These are phyloP conservation scores for Ustilago xerochloae DNA, from an alignment of 1,284 basidiomycete species.

Conservation along the genomic window DNA sequence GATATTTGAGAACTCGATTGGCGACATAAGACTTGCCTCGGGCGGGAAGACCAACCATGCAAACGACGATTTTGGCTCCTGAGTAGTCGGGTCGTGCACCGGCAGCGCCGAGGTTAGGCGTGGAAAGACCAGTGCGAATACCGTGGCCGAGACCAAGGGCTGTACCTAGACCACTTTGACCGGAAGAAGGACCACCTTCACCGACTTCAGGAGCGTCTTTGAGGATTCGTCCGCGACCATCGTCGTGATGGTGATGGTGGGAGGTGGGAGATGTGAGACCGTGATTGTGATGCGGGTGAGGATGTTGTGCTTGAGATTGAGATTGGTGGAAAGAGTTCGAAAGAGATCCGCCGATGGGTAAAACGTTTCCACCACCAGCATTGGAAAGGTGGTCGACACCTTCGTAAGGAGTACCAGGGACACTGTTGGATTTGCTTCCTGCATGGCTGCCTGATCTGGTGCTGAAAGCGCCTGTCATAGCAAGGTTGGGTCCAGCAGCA, in stretches of 20 bases:
- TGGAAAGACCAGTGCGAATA: conserved; percentile 36
- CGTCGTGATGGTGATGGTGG: conserved; percentile 13
- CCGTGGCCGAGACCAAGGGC: conserved; percentile 47
- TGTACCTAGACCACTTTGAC: conserved; percentile 38
- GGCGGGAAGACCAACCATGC: conserved; percentile 78
- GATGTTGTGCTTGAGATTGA: conserved; percentile 25
- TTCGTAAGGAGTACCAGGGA: conserved; percentile 44
- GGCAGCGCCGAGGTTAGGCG: conserved; percentile 68
- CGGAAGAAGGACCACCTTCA: conserved; percentile 39
- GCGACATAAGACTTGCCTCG: conserved; percentile 67
- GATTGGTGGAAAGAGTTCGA: conserved; percentile 44
- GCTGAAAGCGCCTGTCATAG: conserved; percentile 40
- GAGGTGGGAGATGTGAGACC: conserved; percentile 7
- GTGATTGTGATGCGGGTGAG: conserved; percentile 10
- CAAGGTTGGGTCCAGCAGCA: conserved; percentile 57
- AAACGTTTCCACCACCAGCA: conserved; percentile 5
- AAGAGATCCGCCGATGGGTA: conserved; percentile 40
- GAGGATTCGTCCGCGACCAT: conserved; percentile 38
- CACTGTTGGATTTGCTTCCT: conserved; percentile 40
- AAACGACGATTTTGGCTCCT: conserved; percentile 96
- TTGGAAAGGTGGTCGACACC: conserved; percentile 10
- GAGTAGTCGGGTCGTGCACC: conserved; percentile 97
- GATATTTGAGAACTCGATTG: conserved; percentile 67
- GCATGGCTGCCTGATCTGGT: conserved; percentile 38
- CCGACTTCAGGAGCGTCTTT: conserved; percentile 48